phyloP scores from a whole-genome alignment of 768 basidiomycete genomes.

The Tulasnella sp. region DNA sequence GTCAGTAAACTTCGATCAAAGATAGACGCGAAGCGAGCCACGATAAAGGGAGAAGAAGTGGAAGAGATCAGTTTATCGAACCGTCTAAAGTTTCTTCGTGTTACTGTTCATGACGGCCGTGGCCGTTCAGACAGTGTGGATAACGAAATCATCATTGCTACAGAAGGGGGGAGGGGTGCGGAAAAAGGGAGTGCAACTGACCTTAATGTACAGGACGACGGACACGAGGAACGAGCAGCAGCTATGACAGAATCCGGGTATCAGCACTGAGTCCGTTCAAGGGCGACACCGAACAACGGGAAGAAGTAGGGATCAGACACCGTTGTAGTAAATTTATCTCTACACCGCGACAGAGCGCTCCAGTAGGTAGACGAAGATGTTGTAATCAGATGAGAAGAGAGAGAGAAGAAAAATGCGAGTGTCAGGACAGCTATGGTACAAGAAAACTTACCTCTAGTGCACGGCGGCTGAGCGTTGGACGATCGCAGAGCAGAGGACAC shows the following conservation, averaged over 20 bases:
- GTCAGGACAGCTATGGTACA: neutral
- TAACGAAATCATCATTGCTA: conserved; percentile 9
- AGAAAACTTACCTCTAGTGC: neutral
- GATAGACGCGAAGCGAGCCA: neutral
- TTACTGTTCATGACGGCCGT: conserved; percentile 10
- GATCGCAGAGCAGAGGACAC: neutral
- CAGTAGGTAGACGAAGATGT: conserved; percentile 13
- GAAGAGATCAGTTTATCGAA: neutral
- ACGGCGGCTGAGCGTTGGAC: neutral
- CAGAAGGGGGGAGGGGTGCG: neutral
- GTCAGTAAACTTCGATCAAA: neutral
- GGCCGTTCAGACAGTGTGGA: conserved; percentile 12
- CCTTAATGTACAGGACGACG: neutral
- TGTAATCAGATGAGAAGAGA: neutral
- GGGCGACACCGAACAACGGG: neutral
- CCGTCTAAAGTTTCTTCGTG: conserved; percentile 16
- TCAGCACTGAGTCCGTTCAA: neutral
- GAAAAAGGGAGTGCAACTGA: neutral
- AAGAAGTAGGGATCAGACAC: conserved; percentile 9
- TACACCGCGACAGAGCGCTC: conserved; percentile 17
- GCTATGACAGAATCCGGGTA: neutral
- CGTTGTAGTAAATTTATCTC: conserved; percentile 27
- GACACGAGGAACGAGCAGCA: neutral
- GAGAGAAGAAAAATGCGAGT: neutral
- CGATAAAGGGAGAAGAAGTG: neutral